Percentiles rank a stretch among this genome's conserved stretches.
Conservation (phyloP, 352 stramenopile genomes). For the Globisporangium sylvaticum region DNA sequence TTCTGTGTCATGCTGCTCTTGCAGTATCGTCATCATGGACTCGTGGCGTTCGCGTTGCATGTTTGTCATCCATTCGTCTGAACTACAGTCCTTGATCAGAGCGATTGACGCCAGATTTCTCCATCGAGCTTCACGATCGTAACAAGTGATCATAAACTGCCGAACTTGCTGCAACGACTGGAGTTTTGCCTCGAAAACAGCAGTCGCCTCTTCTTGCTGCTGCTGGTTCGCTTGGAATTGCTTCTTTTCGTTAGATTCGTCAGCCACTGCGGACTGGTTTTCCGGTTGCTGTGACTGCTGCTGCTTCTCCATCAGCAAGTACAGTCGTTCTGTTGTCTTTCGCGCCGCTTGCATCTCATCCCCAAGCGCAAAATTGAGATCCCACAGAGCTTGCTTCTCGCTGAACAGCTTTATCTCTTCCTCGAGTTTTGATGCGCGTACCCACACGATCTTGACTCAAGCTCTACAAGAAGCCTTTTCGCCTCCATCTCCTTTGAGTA, state of each 20-base stretch:
- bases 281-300: not conserved
- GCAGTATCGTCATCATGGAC: constrained; percentile 34
- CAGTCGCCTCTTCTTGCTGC: constrained; percentile 33
- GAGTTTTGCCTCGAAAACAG: constrained; percentile 48
- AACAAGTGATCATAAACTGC: constrained; percentile 57
- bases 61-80: constrained; percentile 66
- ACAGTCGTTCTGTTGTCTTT: constrained; percentile 41
- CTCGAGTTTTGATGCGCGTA: constrained; percentile 45
- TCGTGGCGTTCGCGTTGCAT: constrained; percentile 57
- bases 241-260: not conserved
- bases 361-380: constrained; percentile 36
- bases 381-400: constrained; percentile 66
- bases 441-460: constrained; percentile 41
- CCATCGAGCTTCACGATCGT: constrained; percentile 66
- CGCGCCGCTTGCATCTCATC: constrained; percentile 37
- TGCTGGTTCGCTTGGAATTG: constrained; percentile 13
- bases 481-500: constrained; percentile 22
- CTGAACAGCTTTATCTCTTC: constrained; percentile 52
- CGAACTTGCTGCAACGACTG: constrained; percentile 42
- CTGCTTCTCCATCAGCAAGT: constrained; percentile 27
- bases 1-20: constrained; percentile 46
- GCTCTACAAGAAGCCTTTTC: constrained; percentile 34
- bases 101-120: constrained; percentile 34
- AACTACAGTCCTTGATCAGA: constrained; percentile 54
- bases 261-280: not conserved